phyloP scores from a whole-genome alignment of 2,329 filamentous ascomycete genomes.

The Ceratocystis albifundus region DNA sequence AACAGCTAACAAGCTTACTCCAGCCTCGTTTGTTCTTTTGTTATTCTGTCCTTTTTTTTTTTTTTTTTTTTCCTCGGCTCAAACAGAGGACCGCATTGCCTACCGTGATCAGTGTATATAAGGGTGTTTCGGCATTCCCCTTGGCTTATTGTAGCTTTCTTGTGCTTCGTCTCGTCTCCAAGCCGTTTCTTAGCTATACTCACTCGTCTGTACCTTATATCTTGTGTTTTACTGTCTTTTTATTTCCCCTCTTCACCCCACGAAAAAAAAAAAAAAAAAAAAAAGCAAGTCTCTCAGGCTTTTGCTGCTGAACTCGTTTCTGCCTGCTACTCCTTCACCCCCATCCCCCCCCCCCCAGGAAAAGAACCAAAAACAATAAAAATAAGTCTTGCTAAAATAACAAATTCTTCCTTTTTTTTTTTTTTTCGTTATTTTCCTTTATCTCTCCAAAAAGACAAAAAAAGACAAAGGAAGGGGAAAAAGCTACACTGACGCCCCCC shows the following conservation, averaged over 20 bases:
- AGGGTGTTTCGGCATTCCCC: too few species aligned
- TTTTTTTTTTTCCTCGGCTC: not conserved
- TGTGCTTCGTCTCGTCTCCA: too few species aligned
- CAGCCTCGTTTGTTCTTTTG: not conserved
- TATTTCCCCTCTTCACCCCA: too few species aligned
- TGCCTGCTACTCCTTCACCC: not conserved
- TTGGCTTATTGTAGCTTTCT: too few species aligned
- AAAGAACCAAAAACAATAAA: not conserved
- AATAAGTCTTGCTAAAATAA: not conserved
- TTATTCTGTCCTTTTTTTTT: too few species aligned
- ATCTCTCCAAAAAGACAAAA: not conserved
- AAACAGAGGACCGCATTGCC: not conserved
- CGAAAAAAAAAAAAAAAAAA: too few species aligned
- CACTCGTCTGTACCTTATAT: too few species aligned
- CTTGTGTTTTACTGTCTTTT: too few species aligned
- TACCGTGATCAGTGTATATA: too few species aligned
- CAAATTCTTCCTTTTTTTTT: too few species aligned
- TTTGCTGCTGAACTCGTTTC: not conserved
- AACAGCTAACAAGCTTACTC: not conserved
- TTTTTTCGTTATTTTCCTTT: not conserved
- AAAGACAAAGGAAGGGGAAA: not conserved
- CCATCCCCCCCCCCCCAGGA: not conserved
- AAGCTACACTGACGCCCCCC: not conserved
- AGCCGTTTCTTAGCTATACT: too few species aligned
- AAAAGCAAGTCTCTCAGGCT: too few species aligned